A percentile compares a stretch with the other conserved stretches of the same genome.
phyloP scores from a whole-genome alignment of 139 green algal species.

The Coelastrella sp. region DNA sequence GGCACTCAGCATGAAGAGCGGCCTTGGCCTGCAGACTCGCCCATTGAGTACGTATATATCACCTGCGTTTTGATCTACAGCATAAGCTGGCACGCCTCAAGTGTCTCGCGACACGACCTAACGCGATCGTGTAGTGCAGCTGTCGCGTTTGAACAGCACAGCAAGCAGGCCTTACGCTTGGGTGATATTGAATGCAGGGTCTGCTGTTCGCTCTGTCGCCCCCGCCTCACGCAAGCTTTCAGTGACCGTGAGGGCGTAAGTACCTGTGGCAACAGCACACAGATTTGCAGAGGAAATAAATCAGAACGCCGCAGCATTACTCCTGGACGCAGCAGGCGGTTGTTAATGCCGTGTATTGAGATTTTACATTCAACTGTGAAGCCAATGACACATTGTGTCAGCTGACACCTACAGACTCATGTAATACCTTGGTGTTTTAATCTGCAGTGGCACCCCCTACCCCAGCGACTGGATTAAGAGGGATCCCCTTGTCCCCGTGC shows the following conservation, averaged over 20 bases:
- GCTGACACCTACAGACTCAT: constrained; percentile 31
- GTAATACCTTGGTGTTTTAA: background rate
- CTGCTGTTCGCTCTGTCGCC: constrained; percentile 36
- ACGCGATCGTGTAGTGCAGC: background rate
- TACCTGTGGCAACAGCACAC: background rate
- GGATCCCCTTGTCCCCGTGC: constrained; percentile 59
- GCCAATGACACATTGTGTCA: constrained; percentile 28
- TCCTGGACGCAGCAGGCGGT: background rate
- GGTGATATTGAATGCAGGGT: constrained; percentile 15
- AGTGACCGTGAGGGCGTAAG: constrained; percentile 54
- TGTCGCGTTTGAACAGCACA: background rate
- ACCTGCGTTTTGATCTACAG: background rate
- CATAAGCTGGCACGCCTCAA: background rate
- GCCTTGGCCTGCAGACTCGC: constrained; percentile 11
- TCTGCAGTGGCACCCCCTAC: constrained; percentile 37
- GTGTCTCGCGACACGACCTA: too few species aligned
- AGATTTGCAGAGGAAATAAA: too few species aligned
- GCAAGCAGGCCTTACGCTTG: background rate
- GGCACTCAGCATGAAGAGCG: constrained; percentile 26
- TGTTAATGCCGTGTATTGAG: too few species aligned
- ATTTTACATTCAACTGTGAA: background rate
- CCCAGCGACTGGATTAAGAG: constrained; percentile 48
- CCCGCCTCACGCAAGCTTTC: constrained; percentile 39
- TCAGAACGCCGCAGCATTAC: too few species aligned
- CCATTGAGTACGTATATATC: background rate